Percentiles rank a stretch among this genome's conserved stretches.
Conservation (phyloP, 2,329 filamentous ascomycete species). For the Phyllosticta citribraziliensis region DNA sequence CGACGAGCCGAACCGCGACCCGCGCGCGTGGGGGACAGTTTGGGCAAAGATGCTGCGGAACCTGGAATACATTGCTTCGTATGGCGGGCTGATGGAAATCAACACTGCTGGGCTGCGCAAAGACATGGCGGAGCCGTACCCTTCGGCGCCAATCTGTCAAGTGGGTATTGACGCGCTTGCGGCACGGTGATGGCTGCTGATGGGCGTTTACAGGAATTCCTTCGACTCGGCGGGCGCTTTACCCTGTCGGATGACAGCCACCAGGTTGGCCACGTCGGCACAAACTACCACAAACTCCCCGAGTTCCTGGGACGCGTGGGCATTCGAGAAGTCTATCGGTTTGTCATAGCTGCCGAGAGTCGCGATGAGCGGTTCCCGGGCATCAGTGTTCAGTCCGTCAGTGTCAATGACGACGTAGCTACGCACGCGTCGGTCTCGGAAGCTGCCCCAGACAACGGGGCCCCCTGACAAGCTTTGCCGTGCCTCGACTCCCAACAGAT, state of each 20-base stretch:
- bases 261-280: slow-evolving; percentile 74
- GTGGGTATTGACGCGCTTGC: slow-evolving; percentile 32
- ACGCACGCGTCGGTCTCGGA: not conserved
- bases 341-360: slow-evolving; percentile 18
- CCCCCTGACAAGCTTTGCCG: not conserved
- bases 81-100: slow-evolving; percentile 78
- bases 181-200: not conserved
- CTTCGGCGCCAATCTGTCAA: slow-evolving; percentile 66
- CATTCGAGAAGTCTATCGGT: slow-evolving; percentile 46
- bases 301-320: slow-evolving; percentile 59
- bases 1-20: slow-evolving; percentile 53
- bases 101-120: slow-evolving; percentile 84
- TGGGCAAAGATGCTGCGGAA: slow-evolving; percentile 71
- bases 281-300: slow-evolving; percentile 65
- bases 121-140: slow-evolving; percentile 85
- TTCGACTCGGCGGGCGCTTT: slow-evolving; percentile 65
- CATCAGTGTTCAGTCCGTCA: slow-evolving; percentile 25
- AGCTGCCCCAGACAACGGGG: not conserved
- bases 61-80: slow-evolving; percentile 56
- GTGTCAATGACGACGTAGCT: not conserved
- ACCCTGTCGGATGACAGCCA: slow-evolving; percentile 95
- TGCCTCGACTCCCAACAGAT: not conserved
- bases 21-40: slow-evolving; percentile 50
- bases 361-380: slow-evolving; percentile 25
- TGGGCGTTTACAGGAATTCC: slow-evolving; percentile 51